These are phyloP conservation scores for Physaria fendleri DNA, from an alignment of 345 rosid species.

Conservation along the genomic window DNA sequence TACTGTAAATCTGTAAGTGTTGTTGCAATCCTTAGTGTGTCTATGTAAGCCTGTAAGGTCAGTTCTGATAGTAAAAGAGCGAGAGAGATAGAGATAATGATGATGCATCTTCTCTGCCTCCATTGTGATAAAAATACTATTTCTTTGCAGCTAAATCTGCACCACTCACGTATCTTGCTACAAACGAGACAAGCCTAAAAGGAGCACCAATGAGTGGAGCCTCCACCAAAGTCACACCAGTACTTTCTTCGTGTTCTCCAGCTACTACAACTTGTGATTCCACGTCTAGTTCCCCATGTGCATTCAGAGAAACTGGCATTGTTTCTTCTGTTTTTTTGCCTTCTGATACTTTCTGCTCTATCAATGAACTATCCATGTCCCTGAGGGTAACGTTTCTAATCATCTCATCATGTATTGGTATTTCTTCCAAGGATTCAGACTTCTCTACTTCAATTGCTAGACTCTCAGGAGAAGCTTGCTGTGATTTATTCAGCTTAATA, in stretches of 20 bases:
- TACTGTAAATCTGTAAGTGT: constrained; percentile 10
- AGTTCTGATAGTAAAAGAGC: background rate
- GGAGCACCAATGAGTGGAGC: constrained; percentile 92
- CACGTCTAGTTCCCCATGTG: constrained; percentile 38
- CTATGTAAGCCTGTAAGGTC: constrained; percentile 6
- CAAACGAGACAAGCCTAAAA: constrained; percentile 70
- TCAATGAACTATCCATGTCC: constrained; percentile 25
- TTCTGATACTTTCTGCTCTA: constrained; percentile 29
- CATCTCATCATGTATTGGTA: constrained; percentile 33
- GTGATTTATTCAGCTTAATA: no score
- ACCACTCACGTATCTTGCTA: constrained; percentile 79
- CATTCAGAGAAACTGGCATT: constrained; percentile 63
- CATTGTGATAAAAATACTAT: no score
- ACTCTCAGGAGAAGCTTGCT: no score
- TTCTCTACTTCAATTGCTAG: constrained; percentile 22
- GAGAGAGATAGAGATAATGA: constrained; percentile 1
- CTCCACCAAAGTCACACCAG: constrained; percentile 47
- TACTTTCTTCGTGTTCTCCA: constrained; percentile 17
- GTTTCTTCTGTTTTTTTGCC: constrained; percentile 46
- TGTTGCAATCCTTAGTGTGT: constrained; percentile 1
- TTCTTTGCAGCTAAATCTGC: constrained; percentile 70
- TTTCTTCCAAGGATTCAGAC: constrained; percentile 37
- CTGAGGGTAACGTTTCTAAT: background rate
- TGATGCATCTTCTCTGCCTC: constrained; percentile 17
- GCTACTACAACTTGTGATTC: constrained; percentile 38